Base-by-base conservation (phyloP, 2,329 filamentous ascomycete species). In the Torrubiella hemipterigena region DNA sequence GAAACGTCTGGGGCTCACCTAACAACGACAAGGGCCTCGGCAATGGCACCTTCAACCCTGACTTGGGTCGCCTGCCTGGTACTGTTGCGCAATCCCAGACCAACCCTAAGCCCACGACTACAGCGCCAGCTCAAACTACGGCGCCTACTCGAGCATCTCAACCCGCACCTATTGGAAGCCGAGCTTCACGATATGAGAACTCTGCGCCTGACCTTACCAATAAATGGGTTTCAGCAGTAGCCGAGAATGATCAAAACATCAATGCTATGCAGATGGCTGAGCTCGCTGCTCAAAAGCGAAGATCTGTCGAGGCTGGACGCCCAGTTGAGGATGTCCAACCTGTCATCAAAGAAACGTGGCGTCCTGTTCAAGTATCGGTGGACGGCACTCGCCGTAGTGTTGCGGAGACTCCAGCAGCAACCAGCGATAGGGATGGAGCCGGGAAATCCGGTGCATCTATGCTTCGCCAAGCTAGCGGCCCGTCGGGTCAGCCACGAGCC, bases 1-100 rank as follows among this genome's bases (percentile, higher is more conserved):
- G 68, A 29, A 83, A 79, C 47, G 77, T 86, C 13, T 87, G 81
- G 81, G 81, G 76, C 13, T 73, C 79, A 26, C 77, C 76, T n/a
- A 73, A 73, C 33, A 77, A 71, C 43, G 76, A 82, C 41, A 69
- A 76, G 32, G 76, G 73, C 9, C 73, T 87, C 14, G 81, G 81
- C 4, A 87, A 87, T 49, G 81, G 81, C 26, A 84, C 80, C 1
- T 87, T 87, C 45, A 74, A 70, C 34, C 65, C 72, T 10, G 72
- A 75, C 41, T 62, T 79, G 31, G 66, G 64, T 17, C 60, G 62
- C 27, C 50, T 65, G 13, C 55, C 67, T 10, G 58, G 60, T 31
- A 20, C 47, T 9, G 35, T 41, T 8, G 29, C 51, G 43, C 34
- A 54, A 20, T 43, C 53, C 16, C 41, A 47, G 11, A 42, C 54